Conservation (phyloP, 1,139 yeast species). For the Nakaseomyces nivariensis region DNA sequence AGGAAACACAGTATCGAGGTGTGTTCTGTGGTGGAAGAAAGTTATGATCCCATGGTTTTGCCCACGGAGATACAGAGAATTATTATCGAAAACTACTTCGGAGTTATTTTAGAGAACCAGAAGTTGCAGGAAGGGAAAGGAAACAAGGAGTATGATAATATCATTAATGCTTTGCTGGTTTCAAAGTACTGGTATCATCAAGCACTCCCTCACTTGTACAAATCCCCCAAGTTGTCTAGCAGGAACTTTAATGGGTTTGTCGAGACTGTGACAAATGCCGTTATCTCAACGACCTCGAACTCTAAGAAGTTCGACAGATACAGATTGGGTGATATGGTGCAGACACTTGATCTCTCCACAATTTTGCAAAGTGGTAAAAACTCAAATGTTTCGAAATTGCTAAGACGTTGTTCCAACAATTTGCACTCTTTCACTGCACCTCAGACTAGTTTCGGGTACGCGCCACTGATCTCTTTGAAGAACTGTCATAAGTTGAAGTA, state of each 20-base stretch:
- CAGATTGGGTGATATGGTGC: constrained; percentile 35
- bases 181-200: constrained; percentile 51
- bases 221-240: constrained; percentile 51
- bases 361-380: constrained; percentile 91
- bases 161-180: constrained; percentile 48
- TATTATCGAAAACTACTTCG: not conserved
- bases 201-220: constrained; percentile 55
- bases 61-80: not conserved
- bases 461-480: constrained; percentile 72
- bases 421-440: constrained; percentile 75
- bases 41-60: not conserved
- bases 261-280: constrained; percentile 42
- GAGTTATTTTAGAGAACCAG: not conserved
- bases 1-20: not conserved
- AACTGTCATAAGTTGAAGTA: constrained; percentile 54
- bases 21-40: not conserved
- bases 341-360: constrained; percentile 56
- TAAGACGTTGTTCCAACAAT: constrained; percentile 61
- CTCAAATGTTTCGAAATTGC: constrained; percentile 72
- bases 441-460: constrained; percentile 87
- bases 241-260: constrained; percentile 66
- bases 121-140: not conserved
- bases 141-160: constrained; percentile 26
- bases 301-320: constrained; percentile 23
- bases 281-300: not conserved